Base-by-base conservation (phyloP, 2,329 filamentous ascomycete species). In the Aspergillus sp. region DNA sequence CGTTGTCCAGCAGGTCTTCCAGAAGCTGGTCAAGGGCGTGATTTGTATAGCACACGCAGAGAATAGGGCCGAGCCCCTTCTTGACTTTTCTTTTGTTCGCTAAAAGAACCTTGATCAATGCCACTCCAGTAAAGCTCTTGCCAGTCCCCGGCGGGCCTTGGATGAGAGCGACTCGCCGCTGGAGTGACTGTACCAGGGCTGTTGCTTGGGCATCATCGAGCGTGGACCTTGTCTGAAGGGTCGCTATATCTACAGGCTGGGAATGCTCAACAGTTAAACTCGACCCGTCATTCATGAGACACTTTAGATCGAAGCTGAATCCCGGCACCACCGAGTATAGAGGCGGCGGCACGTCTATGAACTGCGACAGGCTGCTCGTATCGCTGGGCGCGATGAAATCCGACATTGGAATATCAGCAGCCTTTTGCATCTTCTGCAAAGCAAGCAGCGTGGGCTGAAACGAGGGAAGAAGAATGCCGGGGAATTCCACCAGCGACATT, bases 21-120 rank as follows among this genome's bases (percentile, higher is more conserved):
- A 90, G 75, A 0, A 90, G 77, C 62, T 85, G 81, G 44, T 85
- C 82, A 0, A 84, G 69, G 0, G 82, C 81, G 65, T 84, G 81
- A 57, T 84, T 84, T 1, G 80, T 82, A 58, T 80, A 82, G 60
- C 76, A 81, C 0, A 81, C 76, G 52, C 73, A 76, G 5, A 84
- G 61, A 5, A 84, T 78, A 0, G 80, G 81, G 0, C 80, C 79
- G 0, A 83, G 61, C 0, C 40, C 43, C 9, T 23, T 43, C 5
- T 35, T 55, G 19, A 55, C 44, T 21, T 49, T 55, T 0, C 3
- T 27, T 37, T 61, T 63, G 46, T 71, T 64, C 11, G 62, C 62
- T 2, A 64, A 25, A 6, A 64, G 55, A 1, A 67, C 73, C 15
- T 65, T 66, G 21, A 71, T 64, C n/a, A 72, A 47, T 4, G 64